These are phyloP conservation scores for Saccharomycopsis phalli DNA, from an alignment of 1,139 yeast species.

Conservation along the genomic window DNA sequence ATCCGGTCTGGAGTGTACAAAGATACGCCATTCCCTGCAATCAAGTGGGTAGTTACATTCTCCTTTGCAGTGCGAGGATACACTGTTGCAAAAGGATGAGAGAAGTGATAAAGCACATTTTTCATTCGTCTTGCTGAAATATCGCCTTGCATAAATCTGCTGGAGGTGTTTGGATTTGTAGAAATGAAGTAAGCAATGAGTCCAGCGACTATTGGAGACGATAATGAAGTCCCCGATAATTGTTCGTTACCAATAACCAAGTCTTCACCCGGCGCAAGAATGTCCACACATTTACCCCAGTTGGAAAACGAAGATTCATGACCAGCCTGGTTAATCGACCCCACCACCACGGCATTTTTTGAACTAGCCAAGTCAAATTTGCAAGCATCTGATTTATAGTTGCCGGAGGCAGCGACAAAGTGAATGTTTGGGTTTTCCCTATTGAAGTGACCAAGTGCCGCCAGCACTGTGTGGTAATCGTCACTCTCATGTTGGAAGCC, in stretches of 20 bases:
- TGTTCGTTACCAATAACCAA: slow-evolving; percentile 45
- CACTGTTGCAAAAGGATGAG: no score
- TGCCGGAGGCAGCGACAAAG: slow-evolving; percentile 73
- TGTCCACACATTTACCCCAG: slow-evolving; percentile 58
- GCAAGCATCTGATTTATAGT: slow-evolving; percentile 57
- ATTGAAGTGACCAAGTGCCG: no score
- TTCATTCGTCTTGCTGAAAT: no score
- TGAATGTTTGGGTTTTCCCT: slow-evolving; percentile 67
- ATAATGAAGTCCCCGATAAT: slow-evolving; percentile 84
- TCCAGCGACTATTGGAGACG: slow-evolving; percentile 94
- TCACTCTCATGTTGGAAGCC: no score
- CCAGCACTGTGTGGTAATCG: no score
- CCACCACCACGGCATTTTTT: slow-evolving; percentile 62
- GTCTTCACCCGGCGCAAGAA: slow-evolving; percentile 53
- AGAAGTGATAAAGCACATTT: no score
- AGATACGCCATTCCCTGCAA: no score
- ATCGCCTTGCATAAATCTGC: no score
- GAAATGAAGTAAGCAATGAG: slow-evolving; percentile 81
- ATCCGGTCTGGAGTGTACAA: no score
- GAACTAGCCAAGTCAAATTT: slow-evolving; percentile 56
- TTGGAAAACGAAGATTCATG: slow-evolving; percentile 66
- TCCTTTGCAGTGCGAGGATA: no score
- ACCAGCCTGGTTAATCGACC: slow-evolving; percentile 69
- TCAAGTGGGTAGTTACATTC: no score
- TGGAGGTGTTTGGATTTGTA: no score